Conservation (phyloP, 306 rosid species). For the Fragaria vesca region DNA sequence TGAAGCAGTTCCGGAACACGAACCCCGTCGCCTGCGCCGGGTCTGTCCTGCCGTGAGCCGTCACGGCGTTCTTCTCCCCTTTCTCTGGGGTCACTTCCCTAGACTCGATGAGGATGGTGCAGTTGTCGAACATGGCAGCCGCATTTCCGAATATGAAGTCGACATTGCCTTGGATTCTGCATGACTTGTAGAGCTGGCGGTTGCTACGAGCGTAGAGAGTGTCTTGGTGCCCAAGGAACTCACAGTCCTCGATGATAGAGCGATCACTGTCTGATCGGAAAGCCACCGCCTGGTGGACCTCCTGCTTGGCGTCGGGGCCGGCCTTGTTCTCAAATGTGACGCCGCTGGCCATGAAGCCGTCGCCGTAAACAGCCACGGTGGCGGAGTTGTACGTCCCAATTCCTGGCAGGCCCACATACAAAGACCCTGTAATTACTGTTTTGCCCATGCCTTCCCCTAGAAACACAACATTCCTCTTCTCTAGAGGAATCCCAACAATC, state of each 20-base stretch:
- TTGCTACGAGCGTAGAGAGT: slow-evolving; percentile 79
- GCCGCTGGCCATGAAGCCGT: slow-evolving; percentile 87
- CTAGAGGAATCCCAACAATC: slow-evolving; percentile 61
- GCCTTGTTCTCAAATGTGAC: slow-evolving; percentile 74
- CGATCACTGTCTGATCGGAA: slow-evolving; percentile 78
- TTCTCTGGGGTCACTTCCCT: slow-evolving; percentile 52
- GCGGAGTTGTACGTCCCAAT: slow-evolving; percentile 65
- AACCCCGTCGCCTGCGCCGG: slow-evolving; percentile 73
- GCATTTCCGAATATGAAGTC: slow-evolving; percentile 89
- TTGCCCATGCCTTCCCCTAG: slow-evolving; percentile 74
- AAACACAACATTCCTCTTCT: slow-evolving; percentile 66
- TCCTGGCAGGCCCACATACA: slow-evolving; percentile 56
- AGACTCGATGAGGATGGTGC: slow-evolving; percentile 47
- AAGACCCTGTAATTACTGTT: slow-evolving; percentile 66
- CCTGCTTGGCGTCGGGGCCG: slow-evolving; percentile 76
- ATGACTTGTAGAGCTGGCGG: slow-evolving; percentile 76
- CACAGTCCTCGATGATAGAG: slow-evolving; percentile 60
- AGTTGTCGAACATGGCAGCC: slow-evolving; percentile 67
- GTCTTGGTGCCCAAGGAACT: slow-evolving; percentile 80
- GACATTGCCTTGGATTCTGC: slow-evolving; percentile 68
- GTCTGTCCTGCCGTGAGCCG: slow-evolving; percentile 80
- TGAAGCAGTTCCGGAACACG: slow-evolving; percentile 58
- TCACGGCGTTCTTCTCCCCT: slow-evolving; percentile 64
- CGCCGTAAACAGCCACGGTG: slow-evolving; percentile 80
- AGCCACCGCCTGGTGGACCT: slow-evolving; percentile 94